Base-by-base conservation (phyloP, 805 yeast species). In the Candida michaelii region DNA sequence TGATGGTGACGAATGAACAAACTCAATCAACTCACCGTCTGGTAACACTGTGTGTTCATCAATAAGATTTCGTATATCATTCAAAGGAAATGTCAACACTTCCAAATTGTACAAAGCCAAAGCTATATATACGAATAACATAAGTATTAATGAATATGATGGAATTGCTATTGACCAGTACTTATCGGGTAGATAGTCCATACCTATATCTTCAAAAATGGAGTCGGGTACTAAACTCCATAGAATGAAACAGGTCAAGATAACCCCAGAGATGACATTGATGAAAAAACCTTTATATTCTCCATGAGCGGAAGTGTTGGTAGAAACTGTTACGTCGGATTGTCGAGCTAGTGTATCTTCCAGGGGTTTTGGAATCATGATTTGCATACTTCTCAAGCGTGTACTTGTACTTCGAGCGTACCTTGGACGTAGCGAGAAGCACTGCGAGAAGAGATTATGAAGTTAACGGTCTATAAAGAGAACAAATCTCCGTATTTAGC, bases 161-260 rank as follows among this genome's bases (percentile, higher is more conserved):
- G 97, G 96, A 2, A 86, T 60, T 1, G 88, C 85, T 27, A 86
- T 58, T 2, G 95, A 83, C 99, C 98, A 93, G 82, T 90, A 85
- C 50, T 95, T 73, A 24, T 91, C 85, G 0, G 98, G 98, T 52
- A 82, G 85, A 60, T 82, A 89, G 53, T 74, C 77, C 14, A 84
- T 77, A 13, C 80, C 82, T 23, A 79, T 7, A 43, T 79, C 72
- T 31, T 53, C 51, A 16, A 85, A 74, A 27, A 76, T 53, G n/a
- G 55, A 47, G 29, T 77, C 76, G 0, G 97, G 97, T 0, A 81
- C 55, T 3, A 85, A 55, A 1, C 95, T 79, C 97, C 98, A 91
- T 4, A 77, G 46, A 1, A 82, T 49, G 74, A 86, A 85, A 4
- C 76, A 61, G 2, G 71, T 44, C 18, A 87, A 69, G 0, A 77